A percentile compares a stretch with the other conserved stretches of the same genome.
These are phyloP conservation scores for Stenocarpella maydis DNA, from an alignment of 2,329 filamentous ascomycete genomes.

Conservation along the genomic window DNA sequence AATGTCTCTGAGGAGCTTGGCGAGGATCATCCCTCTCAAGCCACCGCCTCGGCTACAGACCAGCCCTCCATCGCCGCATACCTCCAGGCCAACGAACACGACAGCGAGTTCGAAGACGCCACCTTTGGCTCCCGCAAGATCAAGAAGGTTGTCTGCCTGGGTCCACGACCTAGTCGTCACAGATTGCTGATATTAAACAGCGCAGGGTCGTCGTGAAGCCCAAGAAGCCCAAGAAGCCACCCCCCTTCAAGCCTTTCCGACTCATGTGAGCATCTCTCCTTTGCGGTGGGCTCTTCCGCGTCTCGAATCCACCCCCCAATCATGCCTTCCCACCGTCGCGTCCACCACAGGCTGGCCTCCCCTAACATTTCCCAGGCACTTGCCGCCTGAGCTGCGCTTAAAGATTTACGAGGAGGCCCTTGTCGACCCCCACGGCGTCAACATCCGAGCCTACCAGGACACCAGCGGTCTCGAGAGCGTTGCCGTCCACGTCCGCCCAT, in stretches of 20 bases:
- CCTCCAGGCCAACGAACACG: not conserved
- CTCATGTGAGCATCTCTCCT: slow-evolving; percentile 17
- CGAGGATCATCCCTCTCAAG: not conserved
- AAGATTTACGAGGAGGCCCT: slow-evolving; percentile 17
- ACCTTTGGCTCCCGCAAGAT: slow-evolving; percentile 3
- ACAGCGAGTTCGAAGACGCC: slow-evolving; percentile 19
- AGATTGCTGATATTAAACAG: not conserved
- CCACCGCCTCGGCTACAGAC: not conserved
- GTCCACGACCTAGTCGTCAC: not conserved
- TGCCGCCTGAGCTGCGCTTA: slow-evolving; percentile 11
- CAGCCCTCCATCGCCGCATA: not conserved
- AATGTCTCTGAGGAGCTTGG: slow-evolving; percentile 1
- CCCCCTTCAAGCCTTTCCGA: slow-evolving; percentile 19
- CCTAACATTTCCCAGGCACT: not conserved
- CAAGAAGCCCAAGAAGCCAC: not conserved
- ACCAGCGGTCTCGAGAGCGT: not conserved
- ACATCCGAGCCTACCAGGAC: not conserved
- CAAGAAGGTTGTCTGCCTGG: slow-evolving; percentile 4
- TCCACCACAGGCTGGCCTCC: no score
- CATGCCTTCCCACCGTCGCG: no score
- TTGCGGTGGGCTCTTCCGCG: no score
- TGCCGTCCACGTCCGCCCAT: not conserved
- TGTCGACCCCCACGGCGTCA: slow-evolving; percentile 10
- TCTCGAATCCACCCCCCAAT: no score
- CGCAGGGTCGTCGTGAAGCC: not conserved